Base-by-base conservation (phyloP, 139 green algal genomes). In the Chlamydomonas eustigma region DNA sequence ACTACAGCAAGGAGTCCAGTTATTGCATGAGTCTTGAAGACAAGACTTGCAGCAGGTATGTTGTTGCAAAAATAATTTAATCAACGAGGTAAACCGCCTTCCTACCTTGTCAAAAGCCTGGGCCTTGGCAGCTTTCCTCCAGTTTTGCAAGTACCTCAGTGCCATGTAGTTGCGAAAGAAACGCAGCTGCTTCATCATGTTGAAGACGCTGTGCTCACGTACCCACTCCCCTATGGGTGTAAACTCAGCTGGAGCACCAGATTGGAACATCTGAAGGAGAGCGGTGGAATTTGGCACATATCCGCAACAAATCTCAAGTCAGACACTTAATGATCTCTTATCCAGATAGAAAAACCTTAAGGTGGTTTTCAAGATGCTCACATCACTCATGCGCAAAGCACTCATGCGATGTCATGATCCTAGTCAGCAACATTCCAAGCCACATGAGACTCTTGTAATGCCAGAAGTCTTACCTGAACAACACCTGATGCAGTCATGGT, bases 121-220 rank as follows among this genome's bases (percentile, higher is more conserved):
- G 4, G 51, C 35, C 12, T 80, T 76, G 3, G 85, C 79, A 2
- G 70, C 72, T 5, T 35, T 71, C 1, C 85, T 75, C 85, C 85
- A 90, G 32, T 79, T 83, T 73, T 78, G 77, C 28, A 90, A 76
- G 39, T 73, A 71, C 35, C 76, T 44, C 24, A 80, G 76, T 2
- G 64, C 63, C 70, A 87, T 77, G 74, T 86, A 89, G 30, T 77
- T 85, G 0, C 66, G 52, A 77, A 88, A 90, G 76, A 90, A 85
- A 24, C 66, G 71, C 64, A 90, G 78, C 82, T 88, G 75, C 78
- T 82, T 82, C 82, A 90, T 90, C 75, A 88, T 83, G 76, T 88
- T 88, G 77, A 82, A 90, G 36, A 84, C 76, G 22, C 70, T 80
- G 30, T 80, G 79, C 82, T 90, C 85, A 1, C 81, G 77, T 51